These are phyloP conservation scores for Scleroderma bovista DNA, from an alignment of 768 basidiomycete species.

Conservation along the genomic window DNA sequence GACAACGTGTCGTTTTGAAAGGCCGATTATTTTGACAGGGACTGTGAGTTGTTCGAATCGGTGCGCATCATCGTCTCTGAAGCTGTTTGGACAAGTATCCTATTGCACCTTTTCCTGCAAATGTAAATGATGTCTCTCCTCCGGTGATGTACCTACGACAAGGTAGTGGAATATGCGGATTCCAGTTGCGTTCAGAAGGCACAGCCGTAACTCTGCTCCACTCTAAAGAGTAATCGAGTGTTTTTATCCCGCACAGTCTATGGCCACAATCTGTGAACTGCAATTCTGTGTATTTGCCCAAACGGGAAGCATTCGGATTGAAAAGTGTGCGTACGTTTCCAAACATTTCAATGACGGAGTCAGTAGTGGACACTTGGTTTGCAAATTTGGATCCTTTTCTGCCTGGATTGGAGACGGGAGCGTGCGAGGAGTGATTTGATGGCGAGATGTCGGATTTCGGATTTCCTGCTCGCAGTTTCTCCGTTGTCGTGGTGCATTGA, in stretches of 20 bases:
- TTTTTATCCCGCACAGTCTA: constrained; percentile 84
- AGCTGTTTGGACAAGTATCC: constrained; percentile 38
- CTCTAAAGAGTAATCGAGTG: constrained; percentile 95
- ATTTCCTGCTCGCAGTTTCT: constrained; percentile 91
- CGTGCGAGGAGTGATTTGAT: constrained; percentile 90
- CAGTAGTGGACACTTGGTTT: constrained; percentile 81
- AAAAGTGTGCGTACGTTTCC: constrained; percentile 88
- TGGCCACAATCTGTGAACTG: constrained; percentile 96
- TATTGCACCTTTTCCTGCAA: constrained; percentile 77
- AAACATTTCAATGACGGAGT: constrained; percentile 94
- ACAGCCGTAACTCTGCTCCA: constrained; percentile 82
- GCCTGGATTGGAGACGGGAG: constrained; percentile 77
- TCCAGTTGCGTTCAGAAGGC: constrained; percentile 90
- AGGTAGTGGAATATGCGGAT: constrained; percentile 98
- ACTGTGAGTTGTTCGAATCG: constrained; percentile 92
- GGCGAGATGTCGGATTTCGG: constrained; percentile 82
- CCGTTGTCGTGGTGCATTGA: constrained; percentile 46
- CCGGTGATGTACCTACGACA: constrained; percentile 80
- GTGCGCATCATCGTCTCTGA: constrained; percentile 70
- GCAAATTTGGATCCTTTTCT: constrained; percentile 93
- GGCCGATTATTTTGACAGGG: constrained; percentile 87
- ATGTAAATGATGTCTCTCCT: constrained; percentile 86
- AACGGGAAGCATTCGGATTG: constrained; percentile 93
- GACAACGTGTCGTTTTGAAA: constrained; percentile 95
- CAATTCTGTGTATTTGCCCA: constrained; percentile 96